A percentile compares a stretch with the other conserved stretches of the same genome.
Evolutionary conservation across 495 filamentous ascomycete species (phyloP).

Genomic region (Entonaema liquescens): DNA sequence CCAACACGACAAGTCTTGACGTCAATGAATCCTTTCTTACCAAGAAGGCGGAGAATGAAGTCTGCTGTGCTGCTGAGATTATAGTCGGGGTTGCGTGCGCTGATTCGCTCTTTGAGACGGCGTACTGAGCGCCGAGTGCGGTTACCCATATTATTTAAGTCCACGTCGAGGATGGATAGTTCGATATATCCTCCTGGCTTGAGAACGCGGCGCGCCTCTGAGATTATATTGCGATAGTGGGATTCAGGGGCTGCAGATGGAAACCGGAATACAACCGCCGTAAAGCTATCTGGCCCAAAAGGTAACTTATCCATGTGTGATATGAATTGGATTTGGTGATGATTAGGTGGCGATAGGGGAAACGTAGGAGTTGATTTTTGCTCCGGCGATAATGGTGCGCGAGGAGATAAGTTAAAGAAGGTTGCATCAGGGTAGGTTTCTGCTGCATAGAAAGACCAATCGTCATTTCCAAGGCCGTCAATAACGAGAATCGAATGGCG

Average conservation of each 20-base stretch:
- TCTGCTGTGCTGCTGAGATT: slow-evolving; percentile 80
- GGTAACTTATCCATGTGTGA: slow-evolving; percentile 77
- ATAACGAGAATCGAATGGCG: slow-evolving; percentile 81
- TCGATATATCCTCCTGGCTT: slow-evolving; percentile 91
- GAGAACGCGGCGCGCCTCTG: slow-evolving; percentile 89
- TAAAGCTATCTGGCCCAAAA: slow-evolving; percentile 87
- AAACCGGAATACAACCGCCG: slow-evolving; percentile 87
- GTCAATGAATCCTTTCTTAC: slow-evolving; percentile 81
- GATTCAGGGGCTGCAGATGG: slow-evolving; percentile 76
- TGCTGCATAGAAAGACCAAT: slow-evolving; percentile 98
- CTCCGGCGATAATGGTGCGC: slow-evolving; percentile 51
- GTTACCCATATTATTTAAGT: slow-evolving; percentile 87
- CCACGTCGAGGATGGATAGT: slow-evolving; percentile 82
- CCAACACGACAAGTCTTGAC: slow-evolving; percentile 88
- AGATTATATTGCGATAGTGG: slow-evolving; percentile 80
- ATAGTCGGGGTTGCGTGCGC: slow-evolving; percentile 63
- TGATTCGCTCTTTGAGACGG: slow-evolving; percentile 78
- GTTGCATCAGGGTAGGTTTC: slow-evolving; percentile 86
- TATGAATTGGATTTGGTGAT: slow-evolving; percentile 81
- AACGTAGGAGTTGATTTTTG: slow-evolving; percentile 48
- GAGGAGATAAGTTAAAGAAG: slow-evolving; percentile 82
- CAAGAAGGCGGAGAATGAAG: slow-evolving; percentile 77
- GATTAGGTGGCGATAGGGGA: slow-evolving; percentile 76
- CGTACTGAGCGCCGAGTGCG: slow-evolving; percentile 78
- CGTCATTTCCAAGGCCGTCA: slow-evolving; percentile 84